These are phyloP conservation scores for Conticribra guillardii DNA, from an alignment of 108 stramenopile species.

Conservation along the genomic window DNA sequence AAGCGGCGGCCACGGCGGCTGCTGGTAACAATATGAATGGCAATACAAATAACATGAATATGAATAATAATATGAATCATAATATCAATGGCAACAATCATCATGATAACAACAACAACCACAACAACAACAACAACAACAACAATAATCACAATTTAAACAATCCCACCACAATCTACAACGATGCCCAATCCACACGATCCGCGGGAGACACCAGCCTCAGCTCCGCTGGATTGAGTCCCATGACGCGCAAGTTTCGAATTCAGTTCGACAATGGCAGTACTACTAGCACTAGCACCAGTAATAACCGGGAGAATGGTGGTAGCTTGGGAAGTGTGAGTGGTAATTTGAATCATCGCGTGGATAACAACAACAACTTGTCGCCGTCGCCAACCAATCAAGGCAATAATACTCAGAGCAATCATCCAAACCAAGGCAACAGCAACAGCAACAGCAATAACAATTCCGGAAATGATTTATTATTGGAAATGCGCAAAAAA, in stretches of 20 bases:
- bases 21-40: too few species aligned
- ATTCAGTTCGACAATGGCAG: slow-evolving; percentile 37
- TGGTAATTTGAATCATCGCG: too few species aligned
- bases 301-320: not conserved
- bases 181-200: slow-evolving; percentile 4
- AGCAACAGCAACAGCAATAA: not conserved
- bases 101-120: too few species aligned
- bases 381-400: too few species aligned
- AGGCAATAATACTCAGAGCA: not conserved
- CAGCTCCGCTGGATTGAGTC: slow-evolving; percentile 25
- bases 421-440: not conserved
- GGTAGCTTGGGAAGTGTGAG: not conserved
- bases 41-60: too few species aligned
- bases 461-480: not conserved
- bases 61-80: too few species aligned
- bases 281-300: not conserved
- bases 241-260: slow-evolving; percentile 22
- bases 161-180: not conserved
- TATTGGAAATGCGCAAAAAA: slow-evolving; percentile 3
- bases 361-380: too few species aligned
- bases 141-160: too few species aligned
- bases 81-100: not conserved
- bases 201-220: slow-evolving; percentile 20
- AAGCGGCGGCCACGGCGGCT: too few species aligned
- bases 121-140: too few species aligned